Conservation (phyloP, 768 basidiomycete genomes). For the Rhizopogon vesiculosus region DNA sequence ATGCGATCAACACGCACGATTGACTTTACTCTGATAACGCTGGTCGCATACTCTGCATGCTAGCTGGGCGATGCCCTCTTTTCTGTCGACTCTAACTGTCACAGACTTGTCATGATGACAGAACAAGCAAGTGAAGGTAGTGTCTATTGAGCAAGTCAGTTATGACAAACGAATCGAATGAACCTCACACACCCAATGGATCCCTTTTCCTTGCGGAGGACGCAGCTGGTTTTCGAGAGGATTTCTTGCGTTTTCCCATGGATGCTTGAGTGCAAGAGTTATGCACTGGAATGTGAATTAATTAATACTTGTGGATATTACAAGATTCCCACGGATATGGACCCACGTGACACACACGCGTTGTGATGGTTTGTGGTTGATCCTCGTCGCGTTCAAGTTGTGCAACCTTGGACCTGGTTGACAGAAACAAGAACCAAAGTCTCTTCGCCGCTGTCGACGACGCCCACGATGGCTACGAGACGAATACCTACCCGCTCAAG, state of each 20-base stretch:
- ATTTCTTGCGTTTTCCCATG: slow-evolving; percentile 93
- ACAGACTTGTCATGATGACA: slow-evolving; percentile 91
- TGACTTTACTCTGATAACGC: slow-evolving; percentile 81
- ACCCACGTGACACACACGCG: slow-evolving; percentile 32
- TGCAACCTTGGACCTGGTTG: neutral
- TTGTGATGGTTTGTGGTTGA: slow-evolving; percentile 11
- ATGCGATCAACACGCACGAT: slow-evolving; percentile 49
- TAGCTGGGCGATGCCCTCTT: slow-evolving; percentile 77
- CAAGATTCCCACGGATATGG: slow-evolving; percentile 9
- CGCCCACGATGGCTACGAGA: slow-evolving; percentile 54
- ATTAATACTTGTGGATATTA: neutral
- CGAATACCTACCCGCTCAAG: slow-evolving; percentile 47
- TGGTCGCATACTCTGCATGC: slow-evolving; percentile 85
- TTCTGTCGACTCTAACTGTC: slow-evolving; percentile 78
- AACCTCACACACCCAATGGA: slow-evolving; percentile 56
- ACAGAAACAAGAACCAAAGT: neutral
- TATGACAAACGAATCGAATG: neutral
- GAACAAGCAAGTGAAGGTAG: slow-evolving; percentile 81
- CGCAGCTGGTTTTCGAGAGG: slow-evolving; percentile 72
- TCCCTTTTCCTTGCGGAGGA: slow-evolving; percentile 60
- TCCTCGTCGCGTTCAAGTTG: slow-evolving; percentile 24
- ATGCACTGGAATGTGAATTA: neutral
- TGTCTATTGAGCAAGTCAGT: slow-evolving; percentile 43
- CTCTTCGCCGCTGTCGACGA: neutral
- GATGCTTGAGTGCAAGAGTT: slow-evolving; percentile 9